These are phyloP conservation scores for Cystoisospora suis DNA, from an alignment of 169 alveolate genomes.

Conservation along the genomic window DNA sequence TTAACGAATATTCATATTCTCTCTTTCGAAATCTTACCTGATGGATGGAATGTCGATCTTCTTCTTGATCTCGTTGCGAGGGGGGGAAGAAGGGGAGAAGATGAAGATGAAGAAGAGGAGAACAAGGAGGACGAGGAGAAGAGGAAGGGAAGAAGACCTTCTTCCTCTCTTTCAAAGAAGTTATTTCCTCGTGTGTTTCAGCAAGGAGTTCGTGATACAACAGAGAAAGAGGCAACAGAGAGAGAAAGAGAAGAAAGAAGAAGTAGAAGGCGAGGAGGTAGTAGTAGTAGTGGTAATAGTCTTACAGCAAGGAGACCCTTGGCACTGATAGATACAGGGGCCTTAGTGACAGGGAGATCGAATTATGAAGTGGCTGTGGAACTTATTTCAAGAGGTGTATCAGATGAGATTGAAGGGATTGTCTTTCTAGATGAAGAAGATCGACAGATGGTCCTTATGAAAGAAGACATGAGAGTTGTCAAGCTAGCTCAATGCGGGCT, in stretches of 20 bases:
- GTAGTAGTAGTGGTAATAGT: conserved; percentile 47
- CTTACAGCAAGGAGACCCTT: conserved; percentile 45
- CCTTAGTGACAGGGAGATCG: conserved; percentile 81
- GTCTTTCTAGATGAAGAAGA: conserved; percentile 69
- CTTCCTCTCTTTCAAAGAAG: too few species aligned
- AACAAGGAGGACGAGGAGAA: not conserved
- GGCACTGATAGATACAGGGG: conserved; percentile 89
- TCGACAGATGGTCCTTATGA: conserved; percentile 71
- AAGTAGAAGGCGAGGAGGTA: not conserved
- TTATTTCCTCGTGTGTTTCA: too few species aligned
- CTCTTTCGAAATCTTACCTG: conserved; percentile 66
- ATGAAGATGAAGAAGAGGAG: not conserved
- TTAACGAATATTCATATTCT: conserved; percentile 77
- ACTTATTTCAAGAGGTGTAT: conserved; percentile 68
- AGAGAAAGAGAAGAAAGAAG: too few species aligned
- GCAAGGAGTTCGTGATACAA: too few species aligned
- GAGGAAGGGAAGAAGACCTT: too few species aligned
- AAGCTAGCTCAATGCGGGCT: conserved; percentile 86
- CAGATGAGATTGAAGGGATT: conserved; percentile 53
- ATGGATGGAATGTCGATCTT: conserved; percentile 42
- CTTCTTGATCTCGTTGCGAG: conserved; percentile 70
- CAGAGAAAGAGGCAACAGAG: too few species aligned
- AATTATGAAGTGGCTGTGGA: conserved; percentile 78
- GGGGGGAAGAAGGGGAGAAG: not conserved
- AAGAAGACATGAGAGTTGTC: conserved; percentile 74